phyloP scores from a whole-genome alignment of 139 green algal genomes.

The Edaphochlamys debaryana region DNA sequence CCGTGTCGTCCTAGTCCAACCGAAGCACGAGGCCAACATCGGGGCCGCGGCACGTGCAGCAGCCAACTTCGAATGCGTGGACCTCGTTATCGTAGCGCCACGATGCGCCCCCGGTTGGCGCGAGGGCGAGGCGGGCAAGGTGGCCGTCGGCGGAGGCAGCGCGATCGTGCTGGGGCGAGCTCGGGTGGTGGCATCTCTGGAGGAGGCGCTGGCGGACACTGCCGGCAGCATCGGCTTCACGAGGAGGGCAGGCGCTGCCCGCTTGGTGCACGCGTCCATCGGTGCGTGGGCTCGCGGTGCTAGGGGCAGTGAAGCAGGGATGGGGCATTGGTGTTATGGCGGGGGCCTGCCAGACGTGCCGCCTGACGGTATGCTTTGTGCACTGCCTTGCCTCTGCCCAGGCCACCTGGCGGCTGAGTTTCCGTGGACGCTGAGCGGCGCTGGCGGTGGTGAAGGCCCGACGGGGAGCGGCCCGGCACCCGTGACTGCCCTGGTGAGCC shows the following conservation, averaged over 20 bases:
- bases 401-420: constrained; percentile 41
- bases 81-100: constrained; percentile 1
- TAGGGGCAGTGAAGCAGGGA: no score
- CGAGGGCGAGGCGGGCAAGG: constrained; percentile 49
- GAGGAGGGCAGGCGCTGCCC: constrained; percentile 53
- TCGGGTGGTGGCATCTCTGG: constrained; percentile 42
- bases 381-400: no score
- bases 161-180: constrained; percentile 47
- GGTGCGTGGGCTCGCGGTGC: no score
- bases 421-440: constrained; percentile 30
- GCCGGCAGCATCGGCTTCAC: constrained; percentile 71
- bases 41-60: constrained; percentile 55
- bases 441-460: no score
- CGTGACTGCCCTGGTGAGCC: no score
- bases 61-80: constrained; percentile 66
- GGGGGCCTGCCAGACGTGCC: no score
- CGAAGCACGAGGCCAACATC: constrained; percentile 66
- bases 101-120: constrained; percentile 13
- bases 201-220: constrained; percentile 41
- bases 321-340: no score
- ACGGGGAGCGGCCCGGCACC: no score
- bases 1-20: constrained; percentile 56
- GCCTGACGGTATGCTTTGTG: no score
- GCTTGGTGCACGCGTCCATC: constrained; percentile 54
- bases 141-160: constrained; percentile 55